A percentile compares a stretch with the other conserved stretches of the same genome.
These are phyloP conservation scores for Vigna angularis DNA, from an alignment of 306 rosid species.

Conservation along the genomic window DNA sequence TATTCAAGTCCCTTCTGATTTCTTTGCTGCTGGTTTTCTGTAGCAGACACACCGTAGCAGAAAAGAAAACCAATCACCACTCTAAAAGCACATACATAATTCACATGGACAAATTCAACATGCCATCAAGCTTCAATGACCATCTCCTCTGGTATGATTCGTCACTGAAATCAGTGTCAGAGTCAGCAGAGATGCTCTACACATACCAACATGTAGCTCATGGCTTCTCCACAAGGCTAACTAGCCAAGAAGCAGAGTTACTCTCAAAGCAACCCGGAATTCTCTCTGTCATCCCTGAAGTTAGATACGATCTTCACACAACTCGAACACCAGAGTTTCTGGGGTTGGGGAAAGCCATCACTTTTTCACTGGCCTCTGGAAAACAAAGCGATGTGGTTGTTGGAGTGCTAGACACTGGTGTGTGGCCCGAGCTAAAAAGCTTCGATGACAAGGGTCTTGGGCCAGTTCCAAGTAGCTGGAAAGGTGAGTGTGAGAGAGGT, in stretches of 20 bases:
- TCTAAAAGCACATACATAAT: conserved; percentile 71
- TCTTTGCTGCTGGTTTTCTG: conserved; percentile 51
- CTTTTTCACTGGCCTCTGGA: conserved; percentile 38
- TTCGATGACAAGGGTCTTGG: conserved; percentile 70
- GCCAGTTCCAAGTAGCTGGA: conserved; percentile 72
- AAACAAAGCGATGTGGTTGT: conserved; percentile 62
- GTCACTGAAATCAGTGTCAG: conserved; percentile 73
- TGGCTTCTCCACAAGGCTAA: conserved; percentile 87
- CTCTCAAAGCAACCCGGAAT: conserved; percentile 70
- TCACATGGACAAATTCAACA: conserved; percentile 81
- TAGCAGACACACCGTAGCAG: conserved; percentile 48
- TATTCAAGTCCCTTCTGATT: conserved; percentile 49
- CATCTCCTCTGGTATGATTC: conserved; percentile 77
- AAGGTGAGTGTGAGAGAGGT: conserved; percentile 77
- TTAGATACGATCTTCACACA: conserved; percentile 81
- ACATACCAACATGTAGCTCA: conserved; percentile 73
- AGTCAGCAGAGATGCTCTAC: conserved; percentile 77
- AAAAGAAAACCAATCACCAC: conserved; percentile 47
- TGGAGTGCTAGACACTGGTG: conserved; percentile 91
- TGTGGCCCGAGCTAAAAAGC: conserved; percentile 84
- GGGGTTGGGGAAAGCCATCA: conserved; percentile 55
- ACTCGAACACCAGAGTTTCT: conserved; percentile 91
- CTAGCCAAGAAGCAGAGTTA: conserved; percentile 68
- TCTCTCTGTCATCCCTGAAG: conserved; percentile 68
- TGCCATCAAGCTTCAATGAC: conserved; percentile 70